phyloP scores from a whole-genome alignment of 2,329 filamentous ascomycete species.

The Aspergillus cejpii region DNA sequence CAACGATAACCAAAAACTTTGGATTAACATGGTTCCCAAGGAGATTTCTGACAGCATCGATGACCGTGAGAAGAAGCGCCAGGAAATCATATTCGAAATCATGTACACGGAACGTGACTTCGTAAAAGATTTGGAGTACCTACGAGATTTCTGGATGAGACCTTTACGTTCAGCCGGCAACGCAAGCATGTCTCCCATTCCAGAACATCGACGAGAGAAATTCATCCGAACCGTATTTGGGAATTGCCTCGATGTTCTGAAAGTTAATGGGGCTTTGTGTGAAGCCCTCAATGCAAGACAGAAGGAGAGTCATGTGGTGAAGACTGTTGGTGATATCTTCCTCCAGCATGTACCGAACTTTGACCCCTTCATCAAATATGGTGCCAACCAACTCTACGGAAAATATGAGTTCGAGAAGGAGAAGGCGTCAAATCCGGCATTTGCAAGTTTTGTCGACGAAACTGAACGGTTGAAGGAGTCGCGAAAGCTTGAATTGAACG shows the following conservation, averaged over 20 bases:
- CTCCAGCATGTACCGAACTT: constrained; percentile 86
- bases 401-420: constrained; percentile 99
- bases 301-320: constrained; percentile 81
- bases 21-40: constrained; percentile 97
- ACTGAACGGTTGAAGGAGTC: constrained; percentile 95
- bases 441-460: constrained; percentile 89
- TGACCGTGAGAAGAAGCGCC: constrained; percentile 91
- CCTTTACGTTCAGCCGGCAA: constrained; percentile 69
- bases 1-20: constrained; percentile 92
- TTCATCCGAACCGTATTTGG: constrained; percentile 93
- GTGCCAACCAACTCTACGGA: constrained; percentile 88
- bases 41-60: constrained; percentile 85
- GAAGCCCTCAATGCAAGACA: constrained; percentile 83
- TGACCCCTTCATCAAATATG: constrained; percentile 92
- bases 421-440: constrained; percentile 74
- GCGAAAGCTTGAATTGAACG: constrained; percentile 91
- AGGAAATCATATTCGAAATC: constrained; percentile 95
- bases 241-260: constrained; percentile 91
- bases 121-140: constrained; percentile 95
- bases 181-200: constrained; percentile 68
- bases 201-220: constrained; percentile 75
- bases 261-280: constrained; percentile 81
- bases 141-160: constrained; percentile 97
- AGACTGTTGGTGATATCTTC: constrained; percentile 89
- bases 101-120: constrained; percentile 99